Evolutionary conservation across 2,329 filamentous ascomycete species (phyloP), one percentile per base, ranked within the genome.

Genomic region (Emericellopsis cladophorae): DNA sequence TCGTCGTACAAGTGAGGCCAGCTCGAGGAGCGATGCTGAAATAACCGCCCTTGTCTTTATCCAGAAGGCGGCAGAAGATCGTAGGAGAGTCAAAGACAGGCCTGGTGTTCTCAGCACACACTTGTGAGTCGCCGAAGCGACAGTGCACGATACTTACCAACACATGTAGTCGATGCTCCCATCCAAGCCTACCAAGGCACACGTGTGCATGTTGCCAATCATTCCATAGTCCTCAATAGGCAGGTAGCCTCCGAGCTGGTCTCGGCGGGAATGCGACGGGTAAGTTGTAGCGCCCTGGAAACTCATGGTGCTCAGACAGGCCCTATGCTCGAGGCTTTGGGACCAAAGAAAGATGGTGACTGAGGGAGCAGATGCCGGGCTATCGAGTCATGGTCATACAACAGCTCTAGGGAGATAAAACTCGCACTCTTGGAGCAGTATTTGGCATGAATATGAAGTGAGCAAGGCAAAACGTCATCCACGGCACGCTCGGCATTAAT

Each of bases 181-280:
- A 51, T 82, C 77, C 53, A 83, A 82, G 48, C 79, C 81, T 18
- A 84, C 71, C n/a, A 86, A 64, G 12, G 82, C 81, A 62, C 80
- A 84, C 1, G 82, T 88, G 51, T 79, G 73, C 81, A 88, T 85
- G 53, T 87, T 86, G 21, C 83, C 83, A 50, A 88, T 84, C 58
- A 88, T 72, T 42, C 83, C 83, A 67, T 87, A 87, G 58, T 87
- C 76, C 54, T 87, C 82, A 48, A 86, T 83, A 37, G 72, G 72
- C 23, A 75, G 64, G 49, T 76, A 76, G 26, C 71, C 72, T 11
- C 58, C 61, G 39, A 56, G 53, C 55, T 62, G 59, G 21, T 50
- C 47, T 21, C 58, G 50, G 24, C 58, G 54, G 40, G 54, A 54
- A 38, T 48, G 49, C 10, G 54, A 55, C 32, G 55, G 58, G 44